phyloP scores from a whole-genome alignment of 768 basidiomycete species.

The Cantharellus cinnabarinus region DNA sequence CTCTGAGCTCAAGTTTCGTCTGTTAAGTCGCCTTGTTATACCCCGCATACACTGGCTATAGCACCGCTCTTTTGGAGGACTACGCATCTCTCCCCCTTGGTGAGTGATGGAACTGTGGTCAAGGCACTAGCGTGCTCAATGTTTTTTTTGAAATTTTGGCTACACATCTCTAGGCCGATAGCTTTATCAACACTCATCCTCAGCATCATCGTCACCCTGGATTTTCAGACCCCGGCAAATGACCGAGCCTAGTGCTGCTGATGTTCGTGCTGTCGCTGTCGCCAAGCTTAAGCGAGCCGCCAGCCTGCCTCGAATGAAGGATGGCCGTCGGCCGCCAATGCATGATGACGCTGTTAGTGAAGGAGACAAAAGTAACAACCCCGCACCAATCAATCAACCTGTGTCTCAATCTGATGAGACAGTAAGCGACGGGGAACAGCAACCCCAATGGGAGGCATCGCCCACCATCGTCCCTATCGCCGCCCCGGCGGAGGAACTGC shows the following conservation, averaged over 20 bases:
- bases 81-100: no score
- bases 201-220: no score
- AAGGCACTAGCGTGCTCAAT: no score
- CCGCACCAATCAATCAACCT: not conserved
- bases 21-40: no score
- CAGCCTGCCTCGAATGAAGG: conserved; percentile 78
- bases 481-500: not conserved
- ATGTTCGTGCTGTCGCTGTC: conserved; percentile 73
- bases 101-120: no score
- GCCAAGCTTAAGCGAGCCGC: conserved; percentile 84
- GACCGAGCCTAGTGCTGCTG: conserved; percentile 22
- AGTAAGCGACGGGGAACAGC: no score
- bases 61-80: no score
- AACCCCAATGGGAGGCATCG: not conserved
- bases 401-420: not conserved
- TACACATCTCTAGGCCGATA: no score
- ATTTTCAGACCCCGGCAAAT: not conserved
- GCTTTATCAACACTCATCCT: no score
- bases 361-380: conserved; percentile 37
- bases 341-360: conserved; percentile 38
- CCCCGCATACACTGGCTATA: no score
- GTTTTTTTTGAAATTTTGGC: no score
- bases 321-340: conserved; percentile 49
- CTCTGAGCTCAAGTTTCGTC: no score
- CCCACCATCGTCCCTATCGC: not conserved